Percentiles rank a stretch among this genome's conserved stretches.
Conservation (phyloP, 2,329 filamentous ascomycete genomes). For the Raffaelea albimanens region DNA sequence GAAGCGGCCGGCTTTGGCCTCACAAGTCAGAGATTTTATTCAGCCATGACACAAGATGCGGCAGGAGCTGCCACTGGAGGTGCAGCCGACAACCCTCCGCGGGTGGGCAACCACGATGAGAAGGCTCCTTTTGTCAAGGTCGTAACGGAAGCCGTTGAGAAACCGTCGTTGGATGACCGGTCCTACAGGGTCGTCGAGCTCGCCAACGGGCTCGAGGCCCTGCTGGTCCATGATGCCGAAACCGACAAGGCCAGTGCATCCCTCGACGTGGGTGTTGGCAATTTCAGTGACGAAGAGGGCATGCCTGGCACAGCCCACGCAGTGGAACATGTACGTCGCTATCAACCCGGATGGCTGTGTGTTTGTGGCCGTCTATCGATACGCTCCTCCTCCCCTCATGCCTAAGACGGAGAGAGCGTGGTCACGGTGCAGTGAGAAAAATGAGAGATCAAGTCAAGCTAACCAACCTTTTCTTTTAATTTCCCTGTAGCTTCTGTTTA, state of each 20-base stretch:
- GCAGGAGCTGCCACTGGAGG: not conserved
- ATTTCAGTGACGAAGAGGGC: conserved; percentile 82
- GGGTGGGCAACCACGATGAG: not conserved
- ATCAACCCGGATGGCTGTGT: too few species aligned
- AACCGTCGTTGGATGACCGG: conserved; percentile 75
- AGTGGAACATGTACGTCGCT: conserved; percentile 66
- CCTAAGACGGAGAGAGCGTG: too few species aligned
- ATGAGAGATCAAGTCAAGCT: not conserved
- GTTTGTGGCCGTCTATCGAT: too few species aligned
- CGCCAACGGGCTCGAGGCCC: conserved; percentile 77
- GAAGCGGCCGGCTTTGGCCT: not conserved
- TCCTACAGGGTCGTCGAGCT: conserved; percentile 81
- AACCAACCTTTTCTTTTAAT: conserved; percentile 23
- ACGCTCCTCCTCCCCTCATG: too few species aligned
- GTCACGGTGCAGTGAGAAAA: not conserved
- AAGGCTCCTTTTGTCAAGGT: conserved; percentile 20
- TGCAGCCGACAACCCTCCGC: not conserved
- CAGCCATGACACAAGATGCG: not conserved
- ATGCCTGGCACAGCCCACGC: conserved; percentile 95
- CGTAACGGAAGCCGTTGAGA: conserved; percentile 66
- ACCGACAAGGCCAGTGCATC: conserved; percentile 96
- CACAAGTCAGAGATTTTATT: not conserved
- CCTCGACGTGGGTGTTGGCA: conserved; percentile 91
- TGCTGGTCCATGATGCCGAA: conserved; percentile 86
- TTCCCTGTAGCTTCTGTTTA: conserved; percentile 65